Evolutionary conservation across 805 yeast genomes (phyloP).

Genomic region (Saccharomycopsis javanensis): DNA sequence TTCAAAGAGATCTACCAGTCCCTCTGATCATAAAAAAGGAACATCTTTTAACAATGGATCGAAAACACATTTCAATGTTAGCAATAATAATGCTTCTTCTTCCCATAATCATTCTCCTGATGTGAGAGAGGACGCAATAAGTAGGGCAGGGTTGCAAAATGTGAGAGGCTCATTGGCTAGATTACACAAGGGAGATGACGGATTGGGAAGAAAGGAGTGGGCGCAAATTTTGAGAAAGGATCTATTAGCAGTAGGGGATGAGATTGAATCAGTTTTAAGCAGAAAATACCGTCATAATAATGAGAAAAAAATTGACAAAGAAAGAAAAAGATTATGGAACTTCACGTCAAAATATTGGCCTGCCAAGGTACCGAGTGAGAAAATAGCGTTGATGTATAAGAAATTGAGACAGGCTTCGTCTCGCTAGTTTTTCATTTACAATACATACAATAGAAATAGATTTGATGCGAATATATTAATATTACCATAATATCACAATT

Average conservation of each 20-base stretch:
- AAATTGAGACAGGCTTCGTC: constrained; percentile 32
- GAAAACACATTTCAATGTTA: not conserved
- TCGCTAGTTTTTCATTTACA: not conserved
- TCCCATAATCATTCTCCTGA: constrained; percentile 69
- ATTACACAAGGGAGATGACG: constrained; percentile 61
- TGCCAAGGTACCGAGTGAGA: constrained; percentile 61
- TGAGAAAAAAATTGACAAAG: constrained; percentile 29
- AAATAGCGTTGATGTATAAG: constrained; percentile 68
- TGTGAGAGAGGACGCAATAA: constrained; percentile 38
- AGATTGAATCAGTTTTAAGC: constrained; percentile 38
- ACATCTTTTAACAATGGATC: not conserved
- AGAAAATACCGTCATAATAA: constrained; percentile 8
- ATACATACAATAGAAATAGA: not conserved
- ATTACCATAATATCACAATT: not conserved
- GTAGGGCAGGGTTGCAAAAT: constrained; percentile 53
- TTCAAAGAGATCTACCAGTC: constrained; percentile 10
- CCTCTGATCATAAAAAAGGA: not conserved
- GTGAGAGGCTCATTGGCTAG: constrained; percentile 57
- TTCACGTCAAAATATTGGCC: constrained; percentile 87
- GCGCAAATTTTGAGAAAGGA: constrained; percentile 60
- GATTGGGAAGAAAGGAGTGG: constrained; percentile 70
- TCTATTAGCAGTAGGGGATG: constrained; percentile 63
- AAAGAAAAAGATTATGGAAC: constrained; percentile 67
- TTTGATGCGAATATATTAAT: not conserved
- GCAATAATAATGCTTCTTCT: not conserved